Percentiles rank a stretch among this genome's conserved stretches.
These are phyloP conservation scores for Suillus plorans DNA, from an alignment of 768 basidiomycete species.

Conservation along the genomic window DNA sequence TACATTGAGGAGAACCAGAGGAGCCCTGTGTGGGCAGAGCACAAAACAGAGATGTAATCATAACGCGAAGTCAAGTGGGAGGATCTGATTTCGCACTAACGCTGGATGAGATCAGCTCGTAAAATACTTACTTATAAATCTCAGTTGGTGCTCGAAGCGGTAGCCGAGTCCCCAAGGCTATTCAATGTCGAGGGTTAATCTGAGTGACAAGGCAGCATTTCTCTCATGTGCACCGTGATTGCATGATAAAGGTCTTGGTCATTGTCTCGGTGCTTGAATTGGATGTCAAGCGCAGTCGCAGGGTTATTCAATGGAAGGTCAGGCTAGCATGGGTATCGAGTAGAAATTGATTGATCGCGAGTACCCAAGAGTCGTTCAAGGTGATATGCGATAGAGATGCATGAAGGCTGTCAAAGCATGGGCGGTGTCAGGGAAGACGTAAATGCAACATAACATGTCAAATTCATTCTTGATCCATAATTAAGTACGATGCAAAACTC, in stretches of 20 bases:
- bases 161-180: not conserved
- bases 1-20: constrained; percentile 23
- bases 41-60: not conserved
- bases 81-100: not conserved
- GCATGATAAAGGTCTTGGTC: not conserved
- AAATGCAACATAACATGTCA: not conserved
- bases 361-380: not conserved
- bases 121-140: not conserved
- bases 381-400: not conserved
- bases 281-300: not conserved
- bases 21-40: not conserved
- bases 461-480: not conserved
- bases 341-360: not conserved
- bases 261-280: not conserved
- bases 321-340: not conserved
- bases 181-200: not conserved
- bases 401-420: not conserved
- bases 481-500: too few relatives aligned
- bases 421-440: not conserved
- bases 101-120: not conserved
- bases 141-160: not conserved
- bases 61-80: not conserved
- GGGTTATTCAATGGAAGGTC: not conserved
- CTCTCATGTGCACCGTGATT: not conserved
- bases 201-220: not conserved